Evolutionary conservation across 202 grass and related monocot genomes (phyloP), one percentile per base, ranked within the genome.

Genomic region (Elaeis oleifera): DNA sequence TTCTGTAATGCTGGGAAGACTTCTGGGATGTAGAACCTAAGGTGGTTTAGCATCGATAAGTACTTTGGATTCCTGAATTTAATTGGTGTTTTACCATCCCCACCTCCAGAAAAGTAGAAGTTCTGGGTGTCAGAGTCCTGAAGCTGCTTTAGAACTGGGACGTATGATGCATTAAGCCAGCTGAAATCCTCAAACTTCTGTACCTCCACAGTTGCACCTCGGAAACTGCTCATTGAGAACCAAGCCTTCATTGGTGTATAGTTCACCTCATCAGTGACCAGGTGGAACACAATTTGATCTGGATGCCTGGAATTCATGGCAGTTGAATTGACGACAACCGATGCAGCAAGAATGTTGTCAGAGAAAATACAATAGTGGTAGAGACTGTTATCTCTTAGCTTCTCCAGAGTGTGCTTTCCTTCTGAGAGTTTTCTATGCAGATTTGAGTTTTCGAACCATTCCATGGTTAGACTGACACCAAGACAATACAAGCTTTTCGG

Each of bases 31-130:
- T 99, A 99, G 75, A 99, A 99, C 53, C 88, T 80, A 39, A 99
- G 53, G 66, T 99, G 94, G 72, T 99, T 99, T 59, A 99, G 85
- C 94, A 99, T 94, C 23, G 94, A 99, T n/a, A 99, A 49, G 72
- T 94, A 99, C 72, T 99, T 99, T 19, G 94, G 94, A 60, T 99
- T 99, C 75, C 94, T 86, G 71, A 99, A 99, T 70, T 99, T 99
- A 59, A 99, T 80, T 29, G 94, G 94, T 24, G 85, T 99, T 48
- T 69, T 76, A 0, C 78, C 80, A 61, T 67, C 74, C 73, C 88
- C 88, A 76, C 36, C 86, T 53, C 82, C 85, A 71, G 94, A 94
- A 52, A 99, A 99, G 80, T 99, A 99, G 75, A 87, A 99, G 60
- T 78, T 89, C 72, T 99, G 94, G 49, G 94, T 99, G 6, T 84